Conservation (phyloP, 176 grass and related monocot species). For the Dactylis glomerata region DNA sequence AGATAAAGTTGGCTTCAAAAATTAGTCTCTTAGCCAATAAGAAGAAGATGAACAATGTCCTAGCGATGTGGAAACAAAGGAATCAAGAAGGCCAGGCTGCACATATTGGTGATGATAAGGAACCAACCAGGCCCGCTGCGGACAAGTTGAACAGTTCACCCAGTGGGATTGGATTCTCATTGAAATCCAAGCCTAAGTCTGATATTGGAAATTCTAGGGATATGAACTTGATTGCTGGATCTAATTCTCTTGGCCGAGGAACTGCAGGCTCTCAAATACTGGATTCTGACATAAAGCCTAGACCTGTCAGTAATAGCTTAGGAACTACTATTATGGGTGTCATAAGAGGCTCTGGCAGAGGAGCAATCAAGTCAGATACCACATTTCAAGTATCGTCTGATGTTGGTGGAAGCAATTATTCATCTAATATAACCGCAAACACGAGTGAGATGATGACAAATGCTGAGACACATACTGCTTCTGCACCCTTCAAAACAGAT, state of each 20-base stretch:
- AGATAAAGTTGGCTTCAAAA: slow-evolving; percentile 89
- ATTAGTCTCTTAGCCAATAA: slow-evolving; percentile 84
- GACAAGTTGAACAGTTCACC: slow-evolving; percentile 44
- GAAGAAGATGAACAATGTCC: slow-evolving; percentile 99
- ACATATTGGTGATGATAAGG: slow-evolving; percentile 63
- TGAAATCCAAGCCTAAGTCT: slow-evolving; percentile 55
- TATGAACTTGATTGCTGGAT: slow-evolving; percentile 22
- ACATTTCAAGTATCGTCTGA: slow-evolving; percentile 44
- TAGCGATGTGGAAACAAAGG: slow-evolving; percentile 97
- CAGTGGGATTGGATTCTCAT: slow-evolving; percentile 34
- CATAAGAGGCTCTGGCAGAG: slow-evolving; percentile 80
- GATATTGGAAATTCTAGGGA: slow-evolving; percentile 50
- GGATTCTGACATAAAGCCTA: slow-evolving; percentile 66
- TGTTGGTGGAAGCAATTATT: slow-evolving; percentile 23
- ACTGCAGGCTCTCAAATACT: slow-evolving; percentile 35
- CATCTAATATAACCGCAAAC: slow-evolving; percentile 22
- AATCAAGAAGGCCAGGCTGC: slow-evolving; percentile 83
- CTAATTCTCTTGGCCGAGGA: slow-evolving; percentile 49
- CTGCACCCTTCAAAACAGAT: slow-evolving; percentile 75
- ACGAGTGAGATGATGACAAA: slow-evolving; percentile 25
- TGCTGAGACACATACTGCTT: slow-evolving; percentile 25
- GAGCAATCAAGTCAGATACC: slow-evolving; percentile 63
- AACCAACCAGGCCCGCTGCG: slow-evolving; percentile 35
- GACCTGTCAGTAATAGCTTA: slow-evolving; percentile 56
- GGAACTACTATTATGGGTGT: slow-evolving; percentile 78